Conservation (phyloP, 306 rosid species). For the Acacia melanoxylon region DNA sequence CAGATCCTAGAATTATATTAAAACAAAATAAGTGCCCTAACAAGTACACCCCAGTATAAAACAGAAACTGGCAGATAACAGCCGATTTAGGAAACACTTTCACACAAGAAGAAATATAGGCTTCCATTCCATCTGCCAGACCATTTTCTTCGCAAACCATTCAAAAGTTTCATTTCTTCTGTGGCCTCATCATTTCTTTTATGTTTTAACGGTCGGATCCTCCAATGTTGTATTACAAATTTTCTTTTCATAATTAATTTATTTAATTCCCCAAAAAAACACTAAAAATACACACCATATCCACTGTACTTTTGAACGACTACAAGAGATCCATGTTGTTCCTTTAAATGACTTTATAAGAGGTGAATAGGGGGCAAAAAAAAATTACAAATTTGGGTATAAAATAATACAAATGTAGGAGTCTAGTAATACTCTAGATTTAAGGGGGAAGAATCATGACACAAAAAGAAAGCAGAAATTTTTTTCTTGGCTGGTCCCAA, state of each 20-base stretch:
- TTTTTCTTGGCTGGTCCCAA: slow-evolving; percentile 18
- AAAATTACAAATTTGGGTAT: neutral
- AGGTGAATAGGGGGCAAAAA: neutral
- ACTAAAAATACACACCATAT: neutral
- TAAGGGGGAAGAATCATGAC: neutral
- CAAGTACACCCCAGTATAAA: neutral
- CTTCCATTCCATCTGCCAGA: neutral
- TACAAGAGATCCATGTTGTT: neutral
- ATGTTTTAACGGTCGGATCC: neutral
- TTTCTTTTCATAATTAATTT: neutral
- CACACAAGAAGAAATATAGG: neutral
- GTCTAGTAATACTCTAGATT: neutral
- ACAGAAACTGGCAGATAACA: neutral
- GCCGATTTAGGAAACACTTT: neutral
- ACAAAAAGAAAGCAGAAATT: slow-evolving; percentile 8
- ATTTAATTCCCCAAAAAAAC: neutral
- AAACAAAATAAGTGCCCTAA: slow-evolving; percentile 7
- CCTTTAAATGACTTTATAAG: neutral
- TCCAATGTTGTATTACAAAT: neutral
- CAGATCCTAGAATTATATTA: slow-evolving; percentile 16
- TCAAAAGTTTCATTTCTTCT: neutral
- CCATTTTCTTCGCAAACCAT: neutral
- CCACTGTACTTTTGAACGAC: neutral
- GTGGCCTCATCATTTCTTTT: neutral
- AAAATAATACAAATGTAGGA: slow-evolving; percentile 2